A percentile compares a stretch with the other conserved stretches of the same genome.
Conservation (phyloP, 352 stramenopile species). For the Pythium folliculosum region DNA sequence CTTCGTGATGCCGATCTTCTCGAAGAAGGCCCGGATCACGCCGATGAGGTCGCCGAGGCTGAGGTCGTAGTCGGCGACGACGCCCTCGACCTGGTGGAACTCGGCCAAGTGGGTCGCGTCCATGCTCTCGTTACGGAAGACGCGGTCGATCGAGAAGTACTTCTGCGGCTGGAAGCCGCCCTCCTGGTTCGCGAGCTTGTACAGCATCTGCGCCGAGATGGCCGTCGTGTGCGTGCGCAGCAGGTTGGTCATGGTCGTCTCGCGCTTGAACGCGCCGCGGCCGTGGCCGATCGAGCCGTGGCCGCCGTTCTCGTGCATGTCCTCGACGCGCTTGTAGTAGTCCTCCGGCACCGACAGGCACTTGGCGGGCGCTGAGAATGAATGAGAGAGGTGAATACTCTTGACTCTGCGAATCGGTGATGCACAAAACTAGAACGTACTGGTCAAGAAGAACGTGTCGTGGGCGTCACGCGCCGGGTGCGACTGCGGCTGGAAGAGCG, state of each 20-base stretch:
- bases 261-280: constrained; percentile 87
- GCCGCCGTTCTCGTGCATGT: constrained; percentile 98
- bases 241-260: constrained; percentile 99
- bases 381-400: neutral
- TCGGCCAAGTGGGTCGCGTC: constrained; percentile 99
- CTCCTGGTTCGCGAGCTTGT: constrained; percentile 94
- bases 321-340: constrained; percentile 98
- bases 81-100: constrained; percentile 99
- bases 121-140: constrained; percentile 99
- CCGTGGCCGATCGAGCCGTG: constrained; percentile 94
- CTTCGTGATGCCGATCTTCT: constrained; percentile 97
- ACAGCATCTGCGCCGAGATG: constrained; percentile 99
- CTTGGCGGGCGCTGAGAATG: constrained; percentile 59
- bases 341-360: constrained; percentile 94
- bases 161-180: constrained; percentile 97
- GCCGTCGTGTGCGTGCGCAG: constrained; percentile 99
- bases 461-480: constrained; percentile 99
- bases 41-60: constrained; percentile 98
- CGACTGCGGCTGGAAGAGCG: constrained; percentile 99
- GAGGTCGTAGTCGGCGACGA: constrained; percentile 99
- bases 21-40: constrained; percentile 99
- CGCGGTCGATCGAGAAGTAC: constrained; percentile 99
- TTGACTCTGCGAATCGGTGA: neutral
- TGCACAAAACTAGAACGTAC: constrained; percentile 35
- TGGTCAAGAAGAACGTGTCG: constrained; percentile 99